Conservation (phyloP, 345 rosid species). For the Arabidopsis suecica region DNA sequence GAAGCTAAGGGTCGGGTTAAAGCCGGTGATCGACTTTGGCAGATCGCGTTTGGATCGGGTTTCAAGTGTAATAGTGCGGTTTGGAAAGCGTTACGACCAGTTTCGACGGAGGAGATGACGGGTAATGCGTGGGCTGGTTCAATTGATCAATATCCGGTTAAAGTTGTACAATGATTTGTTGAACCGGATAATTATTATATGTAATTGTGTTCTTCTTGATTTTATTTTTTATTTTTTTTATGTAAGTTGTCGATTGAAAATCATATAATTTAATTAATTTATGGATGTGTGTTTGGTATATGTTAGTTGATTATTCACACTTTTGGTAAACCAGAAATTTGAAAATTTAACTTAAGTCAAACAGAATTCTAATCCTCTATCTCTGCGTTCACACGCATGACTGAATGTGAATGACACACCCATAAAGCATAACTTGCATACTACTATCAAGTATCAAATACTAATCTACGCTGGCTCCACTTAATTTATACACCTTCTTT, state of each 20-base stretch:
- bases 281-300: slow-evolving; percentile 37
- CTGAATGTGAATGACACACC: too few relatives aligned
- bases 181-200: slow-evolving; percentile 16
- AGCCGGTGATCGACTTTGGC: slow-evolving; percentile 84
- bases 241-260: slow-evolving; percentile 27
- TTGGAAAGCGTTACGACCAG: slow-evolving; percentile 73
- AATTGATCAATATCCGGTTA: slow-evolving; percentile 66
- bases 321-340: slow-evolving; percentile 41
- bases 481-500: not conserved
- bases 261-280: slow-evolving; percentile 41
- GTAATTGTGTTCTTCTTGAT: slow-evolving; percentile 28
- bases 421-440: not conserved
- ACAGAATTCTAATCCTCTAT: slow-evolving; percentile 6
- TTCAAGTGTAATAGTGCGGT: slow-evolving; percentile 95
- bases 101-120: slow-evolving; percentile 45
- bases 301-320: slow-evolving; percentile 23
- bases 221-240: not conserved
- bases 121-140: slow-evolving; percentile 82
- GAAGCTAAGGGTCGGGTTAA: slow-evolving; percentile 86
- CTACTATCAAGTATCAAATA: not conserved
- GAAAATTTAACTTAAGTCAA: not conserved
- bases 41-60: slow-evolving; percentile 96
- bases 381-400: slow-evolving; percentile 28
- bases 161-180: slow-evolving; percentile 42
- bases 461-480: not conserved